phyloP scores from a whole-genome alignment of 345 rosid species.

The Anacardium occidentale region DNA sequence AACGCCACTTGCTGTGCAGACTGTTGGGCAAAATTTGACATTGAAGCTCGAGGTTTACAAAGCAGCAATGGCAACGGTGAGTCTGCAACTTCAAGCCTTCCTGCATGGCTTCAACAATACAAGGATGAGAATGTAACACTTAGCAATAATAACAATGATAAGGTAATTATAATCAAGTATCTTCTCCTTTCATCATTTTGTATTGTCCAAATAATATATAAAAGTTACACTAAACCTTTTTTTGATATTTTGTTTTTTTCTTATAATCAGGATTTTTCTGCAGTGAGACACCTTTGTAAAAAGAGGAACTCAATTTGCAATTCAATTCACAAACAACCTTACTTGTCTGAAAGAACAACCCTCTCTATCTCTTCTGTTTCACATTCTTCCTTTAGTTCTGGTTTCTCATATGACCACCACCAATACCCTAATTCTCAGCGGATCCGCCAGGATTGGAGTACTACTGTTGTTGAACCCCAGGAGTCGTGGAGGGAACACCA shows the following conservation, averaged over 20 bases:
- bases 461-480: constrained; percentile 41
- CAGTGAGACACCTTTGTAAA: constrained; percentile 50
- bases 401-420: constrained; percentile 42
- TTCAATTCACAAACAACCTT: constrained; percentile 46
- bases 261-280: constrained; percentile 45
- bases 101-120: constrained; percentile 80
- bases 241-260: neutral
- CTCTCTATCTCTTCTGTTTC: constrained; percentile 57
- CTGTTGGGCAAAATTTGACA: constrained; percentile 45
- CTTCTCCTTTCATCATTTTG: neutral
- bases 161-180: constrained; percentile 29
- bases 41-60: constrained; percentile 41
- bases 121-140: constrained; percentile 51
- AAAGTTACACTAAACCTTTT: constrained; percentile 12
- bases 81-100: constrained; percentile 48
- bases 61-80: constrained; percentile 33
- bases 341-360: constrained; percentile 47
- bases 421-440: constrained; percentile 41
- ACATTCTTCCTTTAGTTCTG: constrained; percentile 53
- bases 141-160: constrained; percentile 27
- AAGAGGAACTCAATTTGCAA: constrained; percentile 64
- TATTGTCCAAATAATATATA: neutral
- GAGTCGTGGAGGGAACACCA: constrained; percentile 36
- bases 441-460: constrained; percentile 39
- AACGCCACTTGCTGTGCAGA: constrained; percentile 49